Base-by-base conservation (phyloP, 768 basidiomycete species). In the Cystobasidium ongulense region DNA sequence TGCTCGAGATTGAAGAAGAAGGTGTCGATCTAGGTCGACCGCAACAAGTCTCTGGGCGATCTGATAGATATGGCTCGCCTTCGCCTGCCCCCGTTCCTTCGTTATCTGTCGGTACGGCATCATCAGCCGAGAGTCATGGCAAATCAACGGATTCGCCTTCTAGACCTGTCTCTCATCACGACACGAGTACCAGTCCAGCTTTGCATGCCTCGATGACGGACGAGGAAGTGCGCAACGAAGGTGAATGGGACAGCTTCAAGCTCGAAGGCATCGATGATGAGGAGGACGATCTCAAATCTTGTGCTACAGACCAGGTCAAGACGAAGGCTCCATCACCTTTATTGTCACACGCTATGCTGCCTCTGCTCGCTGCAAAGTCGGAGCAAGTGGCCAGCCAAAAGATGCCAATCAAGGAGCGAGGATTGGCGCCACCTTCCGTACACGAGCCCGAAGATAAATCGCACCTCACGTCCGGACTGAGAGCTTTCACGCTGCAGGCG, bases 251-350 rank as follows among this genome's bases (percentile, higher is more conserved):
- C 7, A 38, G 53, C 18, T 71, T 52, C 33, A 71, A 71, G 53
- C 68, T 71, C 21, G 68, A 71, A 36, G 68, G 68, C 21, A 59
- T 71, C 41, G 68, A 71, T 54, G 68, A 71, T 33, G 68, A 71
- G 13, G 36, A 64, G 5, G 63, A 64, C 25, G 46, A 21, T 50
- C 21, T 4, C 57, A 15, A 29, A 35, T 23, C 11, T 13, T 11
- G 13, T 46, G 13, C 43, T 13, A 46, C 43, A 46, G 57, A 4
- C 2, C 8, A 13, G 3, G 57, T 23, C 57, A 59, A 59, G 33
- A 23, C 57, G 17, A 59, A 59, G 33, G 33, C 27, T 27, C 8
- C 57, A 15, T 59, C 57, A 27, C 57, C 57, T 11, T 29, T 59
- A 21, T 27, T 59, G 3, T 59, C 57, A 3, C 57, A 59, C 21